Evolutionary conservation across 441 rosid species (phyloP), one percentile per base, ranked within the genome.

Genomic region (Gossypium schwendimanii): DNA sequence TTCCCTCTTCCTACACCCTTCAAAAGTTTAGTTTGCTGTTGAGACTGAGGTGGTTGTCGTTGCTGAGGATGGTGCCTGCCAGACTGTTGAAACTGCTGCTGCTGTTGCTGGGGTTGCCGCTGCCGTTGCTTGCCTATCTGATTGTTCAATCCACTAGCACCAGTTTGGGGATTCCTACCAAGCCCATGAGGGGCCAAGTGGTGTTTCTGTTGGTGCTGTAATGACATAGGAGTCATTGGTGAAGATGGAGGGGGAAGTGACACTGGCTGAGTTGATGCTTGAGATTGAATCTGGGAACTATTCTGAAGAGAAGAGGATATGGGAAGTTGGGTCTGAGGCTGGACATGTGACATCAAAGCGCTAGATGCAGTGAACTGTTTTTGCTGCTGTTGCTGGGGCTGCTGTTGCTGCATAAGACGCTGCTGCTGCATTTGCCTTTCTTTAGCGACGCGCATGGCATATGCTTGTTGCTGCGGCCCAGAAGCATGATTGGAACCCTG

Each of bases 1-100:
- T 86, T 92, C 82, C 95, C 97, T 85, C 98, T 89, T 73, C 92
- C 96, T 63, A 84, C 83, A 74, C 93, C 98, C 87, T 92, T 92
- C 74, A 79, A 64, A 71, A 84, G 73, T 80, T 94, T 96, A 75
- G 84, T 80, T 79, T 86, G 97, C 77, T 87, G 97, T 50, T 87
- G 86, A 59, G 85, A 81, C 69, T 82, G 92, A 26, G 83, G 47
- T 60, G 81, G 88, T 44, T 83, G 97, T 69, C 89, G 86, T 78
- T 91, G 95, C 75, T 87, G 94, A 82, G 97, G 98, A 78, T 94
- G 99, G 57, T 81, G 87, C 80, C 96, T 80, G 67, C 89, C 93
- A 81, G 97, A 75, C 76, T 91, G 97, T 77, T 89, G 97, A 67
- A 87, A 82, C 76, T 86, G 98, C 85, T 91, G 98, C 82, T 93